phyloP scores from a whole-genome alignment of 2,329 filamentous ascomycete genomes.

The Sclerotinia minor region DNA sequence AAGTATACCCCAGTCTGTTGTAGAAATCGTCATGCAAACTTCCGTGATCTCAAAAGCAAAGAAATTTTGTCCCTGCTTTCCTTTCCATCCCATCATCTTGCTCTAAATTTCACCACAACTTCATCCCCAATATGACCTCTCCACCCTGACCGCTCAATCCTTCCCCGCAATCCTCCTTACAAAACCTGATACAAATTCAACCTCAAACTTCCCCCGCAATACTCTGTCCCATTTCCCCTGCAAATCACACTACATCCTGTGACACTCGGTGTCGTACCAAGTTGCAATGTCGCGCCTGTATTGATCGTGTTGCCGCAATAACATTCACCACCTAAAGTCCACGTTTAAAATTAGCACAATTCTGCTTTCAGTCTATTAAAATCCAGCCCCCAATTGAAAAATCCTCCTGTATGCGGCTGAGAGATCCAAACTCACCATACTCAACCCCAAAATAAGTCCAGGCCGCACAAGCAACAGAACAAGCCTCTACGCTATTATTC shows the following conservation, averaged over 20 bases:
- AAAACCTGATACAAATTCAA: conserved; percentile 10
- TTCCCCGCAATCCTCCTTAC: not conserved
- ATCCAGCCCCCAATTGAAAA: not conserved
- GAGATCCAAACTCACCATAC: conserved; percentile 35
- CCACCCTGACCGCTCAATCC: not conserved
- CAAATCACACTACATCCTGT: not conserved
- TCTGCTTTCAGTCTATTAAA: not conserved
- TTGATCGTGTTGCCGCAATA: conserved; percentile 2
- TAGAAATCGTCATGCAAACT: not conserved
- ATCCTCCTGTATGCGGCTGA: not conserved
- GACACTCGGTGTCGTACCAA: not conserved
- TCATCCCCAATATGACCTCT: no score
- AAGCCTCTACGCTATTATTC: conserved; percentile 37
- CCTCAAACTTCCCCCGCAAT: conserved; percentile 10
- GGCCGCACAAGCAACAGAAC: conserved; percentile 35
- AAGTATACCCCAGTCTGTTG: not conserved
- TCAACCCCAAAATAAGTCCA: conserved; percentile 45
- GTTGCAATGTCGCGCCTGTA: not conserved
- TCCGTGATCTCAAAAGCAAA: not conserved
- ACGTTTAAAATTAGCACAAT: not conserved
- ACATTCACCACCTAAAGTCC: not conserved
- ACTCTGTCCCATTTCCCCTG: not conserved
- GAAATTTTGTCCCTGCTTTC: fast-evolving
- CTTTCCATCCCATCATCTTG: not conserved
- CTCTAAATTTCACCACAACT: no score